Percentiles rank a stretch among this genome's conserved stretches.
phyloP scores from a whole-genome alignment of 75 land plant species.

The Pinus tabuliformis region DNA sequence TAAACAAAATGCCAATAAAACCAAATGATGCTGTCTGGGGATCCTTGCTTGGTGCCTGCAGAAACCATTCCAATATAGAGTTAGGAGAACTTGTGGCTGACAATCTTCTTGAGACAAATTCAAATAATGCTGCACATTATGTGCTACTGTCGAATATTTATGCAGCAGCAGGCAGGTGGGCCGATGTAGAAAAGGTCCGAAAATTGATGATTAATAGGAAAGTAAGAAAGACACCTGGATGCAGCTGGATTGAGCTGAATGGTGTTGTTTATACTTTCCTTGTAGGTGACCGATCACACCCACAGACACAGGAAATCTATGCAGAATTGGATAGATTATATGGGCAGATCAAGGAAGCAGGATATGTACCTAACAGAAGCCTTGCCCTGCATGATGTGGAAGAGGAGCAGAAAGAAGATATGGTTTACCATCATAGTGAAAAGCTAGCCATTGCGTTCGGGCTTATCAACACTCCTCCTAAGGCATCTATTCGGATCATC shows the following conservation, averaged over 20 bases:
- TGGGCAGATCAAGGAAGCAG: neutral
- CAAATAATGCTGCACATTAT: slow-evolving; percentile 10
- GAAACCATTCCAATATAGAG: slow-evolving; percentile 6
- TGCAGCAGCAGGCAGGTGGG: slow-evolving; percentile 3
- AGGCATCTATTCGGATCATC: slow-evolving; percentile 2
- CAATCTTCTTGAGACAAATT: neutral
- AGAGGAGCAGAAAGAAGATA: slow-evolving; percentile 11
- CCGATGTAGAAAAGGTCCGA: neutral
- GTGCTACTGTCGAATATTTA: slow-evolving; percentile 9
- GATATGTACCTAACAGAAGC: neutral
- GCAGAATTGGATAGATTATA: neutral
- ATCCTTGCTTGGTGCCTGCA: slow-evolving; percentile 19
- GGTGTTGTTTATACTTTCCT: neutral
- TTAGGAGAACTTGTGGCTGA: slow-evolving; percentile 11
- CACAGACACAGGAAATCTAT: neutral
- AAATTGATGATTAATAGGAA: neutral
- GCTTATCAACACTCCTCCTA: slow-evolving; percentile 5
- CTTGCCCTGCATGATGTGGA: neutral
- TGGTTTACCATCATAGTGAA: slow-evolving; percentile 8
- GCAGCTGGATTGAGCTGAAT: neutral
- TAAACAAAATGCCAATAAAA: slow-evolving; percentile 9
- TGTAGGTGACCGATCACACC: slow-evolving; percentile 4
- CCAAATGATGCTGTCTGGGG: slow-evolving; percentile 8
- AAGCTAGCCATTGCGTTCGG: slow-evolving; percentile 15
- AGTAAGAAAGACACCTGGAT: slow-evolving; percentile 2